Conservation (phyloP, 2,329 filamentous ascomycete genomes). For the Colletotrichum zoysiae region DNA sequence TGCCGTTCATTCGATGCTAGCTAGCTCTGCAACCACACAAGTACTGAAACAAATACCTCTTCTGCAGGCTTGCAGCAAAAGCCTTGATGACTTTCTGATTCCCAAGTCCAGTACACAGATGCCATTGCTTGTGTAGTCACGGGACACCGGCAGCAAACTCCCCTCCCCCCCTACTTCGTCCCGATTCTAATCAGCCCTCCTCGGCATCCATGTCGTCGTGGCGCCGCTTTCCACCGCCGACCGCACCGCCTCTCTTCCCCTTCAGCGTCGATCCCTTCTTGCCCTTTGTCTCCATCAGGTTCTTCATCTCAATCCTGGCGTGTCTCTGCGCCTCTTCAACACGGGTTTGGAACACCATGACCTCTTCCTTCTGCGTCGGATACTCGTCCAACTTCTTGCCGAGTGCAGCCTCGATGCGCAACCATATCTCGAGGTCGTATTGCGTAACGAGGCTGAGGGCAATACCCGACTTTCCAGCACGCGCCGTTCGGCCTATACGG, state of each 20-base stretch:
- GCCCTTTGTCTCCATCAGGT: constrained; percentile 76
- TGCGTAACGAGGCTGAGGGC: constrained; percentile 87
- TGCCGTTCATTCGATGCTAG: background rate
- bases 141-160: background rate
- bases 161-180: too few relatives aligned
- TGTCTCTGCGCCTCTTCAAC: constrained; percentile 88
- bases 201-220: constrained; percentile 79
- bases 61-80: background rate
- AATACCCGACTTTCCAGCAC: constrained; percentile 86
- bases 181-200: constrained; percentile 67
- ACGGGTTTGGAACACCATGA: constrained; percentile 82
- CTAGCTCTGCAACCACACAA: background rate
- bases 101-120: background rate
- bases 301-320: constrained; percentile 85
- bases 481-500: constrained; percentile 87
- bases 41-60: background rate
- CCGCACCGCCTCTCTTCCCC: constrained; percentile 52
- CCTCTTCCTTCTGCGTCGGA: constrained; percentile 81
- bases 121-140: background rate
- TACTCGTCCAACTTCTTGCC: constrained; percentile 82
- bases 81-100: background rate
- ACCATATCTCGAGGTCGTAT: constrained; percentile 85
- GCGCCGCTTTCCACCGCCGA: constrained; percentile 51
- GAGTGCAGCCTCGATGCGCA: constrained; percentile 85
- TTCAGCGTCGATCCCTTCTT: constrained; percentile 64